Evolutionary conservation across 2,329 filamentous ascomycete species (phyloP), one percentile per base, ranked within the genome.

Genomic region (Trichophaea hybrida): DNA sequence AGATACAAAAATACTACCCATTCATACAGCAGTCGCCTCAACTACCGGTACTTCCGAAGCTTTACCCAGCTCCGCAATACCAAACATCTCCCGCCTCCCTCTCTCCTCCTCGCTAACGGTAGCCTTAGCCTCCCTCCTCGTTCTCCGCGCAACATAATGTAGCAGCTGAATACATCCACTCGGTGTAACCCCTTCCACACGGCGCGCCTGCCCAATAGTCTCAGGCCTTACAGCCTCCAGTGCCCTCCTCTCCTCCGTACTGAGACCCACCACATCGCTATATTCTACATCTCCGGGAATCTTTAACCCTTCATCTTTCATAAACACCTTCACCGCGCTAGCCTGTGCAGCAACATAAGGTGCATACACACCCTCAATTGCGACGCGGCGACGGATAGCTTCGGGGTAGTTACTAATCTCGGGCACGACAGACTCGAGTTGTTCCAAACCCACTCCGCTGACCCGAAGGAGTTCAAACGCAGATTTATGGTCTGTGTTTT

Each of bases 121-220:
- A 1, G 55, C 56, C 51, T 59, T 63, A 2, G 61, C 63, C 43
- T 59, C 58, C 13, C 43, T 44, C 10, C 57, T 44, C 31, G 46
- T 71, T 35, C 68, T 70, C 1, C 73, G 74, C 65, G 75, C 75
- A n/a, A 88, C 82, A 70, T 80, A 79, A 31, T 75, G 76, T 59
- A 91, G 72, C 62, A 93, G 69, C 58, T 80, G 69, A 64, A 78
- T 64, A 32, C 75, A 75, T 0, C 44, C 53, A 15, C 12, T 32
- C 6, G 48, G 48, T 6, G 59, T 17, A 48, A 78, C 77, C 2
- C 91, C 91, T 72, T 98, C 93, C 8, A 96, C 81, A 12, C 93
- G 76, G 53, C 88, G 78, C 35, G 91, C 91, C 77, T 96, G 93
- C 0, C 88, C 91, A 24, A 98, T 76, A 62, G 81, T 94, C 72